These are phyloP conservation scores for Alternaria atra DNA, from an alignment of 2,329 filamentous ascomycete species.

Conservation along the genomic window DNA sequence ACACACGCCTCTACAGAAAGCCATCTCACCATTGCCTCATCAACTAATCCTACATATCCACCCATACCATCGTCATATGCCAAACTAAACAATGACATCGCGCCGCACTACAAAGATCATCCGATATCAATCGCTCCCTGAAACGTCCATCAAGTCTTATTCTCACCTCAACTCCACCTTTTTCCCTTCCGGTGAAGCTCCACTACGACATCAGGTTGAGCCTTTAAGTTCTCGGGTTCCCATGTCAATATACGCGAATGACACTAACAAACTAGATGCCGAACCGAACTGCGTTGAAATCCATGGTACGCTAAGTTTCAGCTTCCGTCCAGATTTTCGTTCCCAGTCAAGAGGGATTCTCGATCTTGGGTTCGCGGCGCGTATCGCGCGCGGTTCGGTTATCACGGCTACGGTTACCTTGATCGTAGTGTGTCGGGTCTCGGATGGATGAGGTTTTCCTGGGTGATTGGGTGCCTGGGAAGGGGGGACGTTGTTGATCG, in stretches of 20 bases:
- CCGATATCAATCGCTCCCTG: neutral
- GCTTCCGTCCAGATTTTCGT: neutral
- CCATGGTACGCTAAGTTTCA: constrained; percentile 5
- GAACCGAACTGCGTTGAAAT: neutral
- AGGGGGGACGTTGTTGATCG: neutral
- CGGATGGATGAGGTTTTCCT: neutral
- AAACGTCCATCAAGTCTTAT: neutral
- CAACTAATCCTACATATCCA: neutral
- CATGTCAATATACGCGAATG: neutral
- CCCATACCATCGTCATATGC: neutral
- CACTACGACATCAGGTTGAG: neutral
- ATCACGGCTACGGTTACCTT: neutral
- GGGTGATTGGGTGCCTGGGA: neutral
- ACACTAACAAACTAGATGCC: constrained; percentile 1
- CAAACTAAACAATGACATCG: neutral
- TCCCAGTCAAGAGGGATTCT: neutral
- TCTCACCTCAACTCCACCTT: neutral
- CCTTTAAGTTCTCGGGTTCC: neutral
- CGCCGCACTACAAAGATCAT: neutral
- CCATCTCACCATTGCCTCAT: neutral
- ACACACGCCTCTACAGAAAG: neutral
- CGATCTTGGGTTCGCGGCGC: constrained; percentile 1
- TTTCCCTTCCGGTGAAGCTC: neutral
- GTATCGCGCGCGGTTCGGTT: neutral
- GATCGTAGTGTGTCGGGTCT: too few relatives aligned